Conservation (phyloP, 2,329 filamentous ascomycete species). For the Didymosphaeria variabile region DNA sequence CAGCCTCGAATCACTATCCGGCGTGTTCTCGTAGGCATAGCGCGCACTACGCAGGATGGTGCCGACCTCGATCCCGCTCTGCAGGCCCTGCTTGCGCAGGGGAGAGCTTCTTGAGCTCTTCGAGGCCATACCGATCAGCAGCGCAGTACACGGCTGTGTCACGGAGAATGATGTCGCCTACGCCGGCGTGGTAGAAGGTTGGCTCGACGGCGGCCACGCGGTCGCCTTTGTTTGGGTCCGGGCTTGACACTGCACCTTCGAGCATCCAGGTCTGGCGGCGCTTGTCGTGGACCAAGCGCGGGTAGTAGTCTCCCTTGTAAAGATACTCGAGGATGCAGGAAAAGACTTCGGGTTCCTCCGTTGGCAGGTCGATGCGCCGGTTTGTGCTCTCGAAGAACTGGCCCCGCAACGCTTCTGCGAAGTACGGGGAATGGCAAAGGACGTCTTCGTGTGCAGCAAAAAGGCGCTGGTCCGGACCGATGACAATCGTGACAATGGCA, state of each 20-base stretch:
- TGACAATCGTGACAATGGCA: slow-evolving; percentile 85
- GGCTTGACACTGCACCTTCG: slow-evolving; percentile 73
- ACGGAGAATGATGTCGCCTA: slow-evolving; percentile 80
- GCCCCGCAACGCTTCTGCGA: slow-evolving; percentile 75
- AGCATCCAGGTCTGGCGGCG: slow-evolving; percentile 88
- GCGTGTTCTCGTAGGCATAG: slow-evolving; percentile 95
- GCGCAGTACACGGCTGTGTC: slow-evolving; percentile 96
- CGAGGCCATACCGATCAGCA: slow-evolving; percentile 88
- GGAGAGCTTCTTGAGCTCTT: slow-evolving; percentile 89
- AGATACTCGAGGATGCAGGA: slow-evolving; percentile 95
- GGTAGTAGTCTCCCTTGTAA: slow-evolving; percentile 97
- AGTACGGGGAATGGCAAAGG: slow-evolving; percentile 84
- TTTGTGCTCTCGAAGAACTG: slow-evolving; percentile 74
- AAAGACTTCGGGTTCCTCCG: slow-evolving; percentile 88
- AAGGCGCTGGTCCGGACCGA: slow-evolving; percentile 84
- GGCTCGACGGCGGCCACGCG: slow-evolving; percentile 69
- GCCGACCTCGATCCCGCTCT: slow-evolving; percentile 89
- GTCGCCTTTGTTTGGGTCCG: slow-evolving; percentile 63
- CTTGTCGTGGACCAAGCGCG: slow-evolving; percentile 86
- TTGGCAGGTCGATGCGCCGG: slow-evolving; percentile 81
- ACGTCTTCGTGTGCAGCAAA: slow-evolving; percentile 97
- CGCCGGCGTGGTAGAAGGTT: slow-evolving; percentile 79
- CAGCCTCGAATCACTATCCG: slow-evolving; percentile 88
- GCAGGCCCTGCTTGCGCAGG: slow-evolving; percentile 92
- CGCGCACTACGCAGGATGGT: slow-evolving; percentile 92